These are phyloP conservation scores for Coprinopsis sp. DNA, from an alignment of 768 basidiomycete genomes.

Conservation along the genomic window DNA sequence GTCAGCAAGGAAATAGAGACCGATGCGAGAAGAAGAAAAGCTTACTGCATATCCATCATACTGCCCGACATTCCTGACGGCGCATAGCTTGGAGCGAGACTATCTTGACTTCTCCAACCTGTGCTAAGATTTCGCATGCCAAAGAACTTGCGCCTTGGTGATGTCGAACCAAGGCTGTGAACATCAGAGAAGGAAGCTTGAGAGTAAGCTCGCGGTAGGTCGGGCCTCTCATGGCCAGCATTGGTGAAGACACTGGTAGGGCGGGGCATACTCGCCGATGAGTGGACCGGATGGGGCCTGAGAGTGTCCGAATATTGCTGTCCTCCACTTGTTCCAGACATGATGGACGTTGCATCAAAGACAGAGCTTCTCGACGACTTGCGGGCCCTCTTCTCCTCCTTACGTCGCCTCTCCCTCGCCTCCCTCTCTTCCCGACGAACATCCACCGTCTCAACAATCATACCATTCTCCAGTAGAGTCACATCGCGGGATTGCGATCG, in stretches of 20 bases:
- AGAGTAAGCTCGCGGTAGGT: slow-evolving; percentile 64
- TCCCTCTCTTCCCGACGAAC: slow-evolving; percentile 76
- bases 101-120: slow-evolving; percentile 77
- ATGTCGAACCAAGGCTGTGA: slow-evolving; percentile 64
- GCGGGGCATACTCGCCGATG: slow-evolving; percentile 44
- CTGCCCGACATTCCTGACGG: slow-evolving; percentile 81
- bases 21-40: slow-evolving; percentile 15
- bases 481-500: slow-evolving; percentile 64
- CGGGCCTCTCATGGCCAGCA: slow-evolving; percentile 55
- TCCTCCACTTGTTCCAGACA: slow-evolving; percentile 56
- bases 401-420: slow-evolving; percentile 62
- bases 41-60: slow-evolving; percentile 92
- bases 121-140: slow-evolving; percentile 66
- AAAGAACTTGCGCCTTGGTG: slow-evolving; percentile 74
- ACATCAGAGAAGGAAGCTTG: slow-evolving; percentile 80
- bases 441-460: slow-evolving; percentile 86
- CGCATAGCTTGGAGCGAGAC: slow-evolving; percentile 72
- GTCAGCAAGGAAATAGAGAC: slow-evolving; percentile 1
- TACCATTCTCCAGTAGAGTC: slow-evolving; percentile 80
- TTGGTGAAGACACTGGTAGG: slow-evolving; percentile 60
- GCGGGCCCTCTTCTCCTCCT: slow-evolving; percentile 66
- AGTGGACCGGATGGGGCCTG: slow-evolving; percentile 60
- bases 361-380: slow-evolving; percentile 70
- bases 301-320: slow-evolving; percentile 46
- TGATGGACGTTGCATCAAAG: slow-evolving; percentile 69